These are phyloP conservation scores for Scheffersomyces illinoinensis DNA, from an alignment of 1,139 yeast species.

Conservation along the genomic window DNA sequence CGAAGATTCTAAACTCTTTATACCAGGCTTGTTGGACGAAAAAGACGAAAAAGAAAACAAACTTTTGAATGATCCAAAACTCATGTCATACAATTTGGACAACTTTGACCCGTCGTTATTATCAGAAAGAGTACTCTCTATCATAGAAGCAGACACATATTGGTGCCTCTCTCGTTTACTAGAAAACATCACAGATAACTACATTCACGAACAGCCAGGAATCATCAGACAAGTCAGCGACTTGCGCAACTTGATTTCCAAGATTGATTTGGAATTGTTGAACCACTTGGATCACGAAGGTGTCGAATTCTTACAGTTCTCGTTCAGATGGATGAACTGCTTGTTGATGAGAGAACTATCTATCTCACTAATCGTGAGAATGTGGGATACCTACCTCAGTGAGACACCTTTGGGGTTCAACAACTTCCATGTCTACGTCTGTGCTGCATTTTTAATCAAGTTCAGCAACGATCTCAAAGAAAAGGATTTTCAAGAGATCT, in stretches of 20 bases:
- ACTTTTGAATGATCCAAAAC: slow-evolving; percentile 28
- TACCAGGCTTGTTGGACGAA: slow-evolving; percentile 39
- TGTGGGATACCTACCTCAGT: slow-evolving; percentile 97
- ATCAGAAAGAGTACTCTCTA: slow-evolving; percentile 45
- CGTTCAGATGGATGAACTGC: slow-evolving; percentile 99
- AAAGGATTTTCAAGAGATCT: slow-evolving; percentile 94
- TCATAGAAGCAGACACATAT: slow-evolving; percentile 89
- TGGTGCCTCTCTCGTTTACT: slow-evolving; percentile 92
- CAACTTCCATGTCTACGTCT: slow-evolving; percentile 92
- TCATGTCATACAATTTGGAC: slow-evolving; percentile 27
- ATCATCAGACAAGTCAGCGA: slow-evolving; percentile 87
- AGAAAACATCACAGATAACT: slow-evolving; percentile 94
- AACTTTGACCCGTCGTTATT: slow-evolving; percentile 64
- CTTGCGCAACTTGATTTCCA: slow-evolving; percentile 69
- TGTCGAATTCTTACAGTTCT: slow-evolving; percentile 89
- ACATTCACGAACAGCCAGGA: slow-evolving; percentile 98
- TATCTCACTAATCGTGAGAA: slow-evolving; percentile 75
- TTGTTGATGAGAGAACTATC: slow-evolving; percentile 89
- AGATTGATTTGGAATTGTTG: slow-evolving; percentile 75
- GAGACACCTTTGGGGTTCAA: slow-evolving; percentile 89
- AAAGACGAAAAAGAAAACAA: slow-evolving; percentile 27
- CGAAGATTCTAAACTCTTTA: slow-evolving; percentile 30
- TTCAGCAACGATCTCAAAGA: slow-evolving; percentile 75
- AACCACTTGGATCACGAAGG: slow-evolving; percentile 77
- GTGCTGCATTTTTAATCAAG: slow-evolving; percentile 94